Conservation (phyloP, 257 asterid genomes). For the Prunella vulgaris region DNA sequence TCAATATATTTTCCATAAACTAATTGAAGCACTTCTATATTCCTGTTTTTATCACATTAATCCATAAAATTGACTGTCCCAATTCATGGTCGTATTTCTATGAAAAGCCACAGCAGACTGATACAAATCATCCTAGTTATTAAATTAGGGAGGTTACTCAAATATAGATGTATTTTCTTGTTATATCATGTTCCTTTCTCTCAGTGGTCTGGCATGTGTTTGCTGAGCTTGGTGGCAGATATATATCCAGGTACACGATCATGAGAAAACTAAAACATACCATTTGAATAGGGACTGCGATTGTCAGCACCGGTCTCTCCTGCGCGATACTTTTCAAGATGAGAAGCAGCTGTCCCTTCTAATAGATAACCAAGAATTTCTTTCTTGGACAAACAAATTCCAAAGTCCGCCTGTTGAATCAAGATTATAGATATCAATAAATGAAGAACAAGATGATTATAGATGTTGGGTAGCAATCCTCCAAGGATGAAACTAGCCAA, state of each 20-base stretch:
- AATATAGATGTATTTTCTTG: background rate
- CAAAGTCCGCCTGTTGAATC: constrained; percentile 61
- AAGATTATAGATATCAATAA: constrained; percentile 16
- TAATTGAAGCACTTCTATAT: background rate
- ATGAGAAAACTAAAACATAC: constrained; percentile 24
- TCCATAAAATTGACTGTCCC: too few species aligned
- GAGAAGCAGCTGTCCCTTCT: constrained; percentile 71
- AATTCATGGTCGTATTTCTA: background rate
- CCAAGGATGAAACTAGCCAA: background rate
- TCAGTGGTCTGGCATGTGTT: too few species aligned
- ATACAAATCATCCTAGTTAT: background rate
- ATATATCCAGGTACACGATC: too few species aligned
- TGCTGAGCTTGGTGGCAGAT: too few species aligned
- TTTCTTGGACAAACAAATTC: constrained; percentile 59
- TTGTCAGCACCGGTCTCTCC: constrained; percentile 42
- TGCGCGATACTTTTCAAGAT: constrained; percentile 42
- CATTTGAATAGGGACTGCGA: constrained; percentile 33
- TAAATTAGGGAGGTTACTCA: background rate
- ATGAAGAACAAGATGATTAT: background rate
- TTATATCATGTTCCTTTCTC: background rate
- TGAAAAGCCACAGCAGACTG: background rate
- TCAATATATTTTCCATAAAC: background rate
- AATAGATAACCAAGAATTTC: constrained; percentile 46
- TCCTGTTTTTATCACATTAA: too few species aligned
- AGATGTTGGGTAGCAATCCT: background rate